Conservation (phyloP, 176 grass and related monocot species). For the Triticum timopheevii region DNA sequence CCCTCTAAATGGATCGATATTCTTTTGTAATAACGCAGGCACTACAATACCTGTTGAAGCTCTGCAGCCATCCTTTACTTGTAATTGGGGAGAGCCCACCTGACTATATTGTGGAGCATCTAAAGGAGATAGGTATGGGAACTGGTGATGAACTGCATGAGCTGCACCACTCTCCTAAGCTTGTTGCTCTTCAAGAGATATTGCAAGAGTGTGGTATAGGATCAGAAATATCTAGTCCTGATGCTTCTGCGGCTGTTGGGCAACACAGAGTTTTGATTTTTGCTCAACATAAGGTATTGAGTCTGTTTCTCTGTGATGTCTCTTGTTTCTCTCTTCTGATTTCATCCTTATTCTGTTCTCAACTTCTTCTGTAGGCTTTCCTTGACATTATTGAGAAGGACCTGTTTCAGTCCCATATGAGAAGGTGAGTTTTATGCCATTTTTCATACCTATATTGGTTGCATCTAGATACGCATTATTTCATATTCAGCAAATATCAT, state of each 20-base stretch:
- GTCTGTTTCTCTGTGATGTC: not conserved
- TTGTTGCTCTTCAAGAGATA: conserved; percentile 99
- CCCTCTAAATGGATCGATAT: conserved; percentile 13
- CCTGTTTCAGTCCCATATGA: conserved; percentile 89
- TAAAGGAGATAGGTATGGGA: conserved; percentile 63
- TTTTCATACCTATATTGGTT: not conserved
- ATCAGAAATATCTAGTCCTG: conserved; percentile 78
- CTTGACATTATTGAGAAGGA: conserved; percentile 97
- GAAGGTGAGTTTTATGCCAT: conserved; percentile 55
- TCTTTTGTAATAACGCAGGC: conserved; percentile 55
- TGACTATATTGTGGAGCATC: conserved; percentile 51
- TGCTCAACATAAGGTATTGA: conserved; percentile 90
- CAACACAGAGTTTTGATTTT: conserved; percentile 98
- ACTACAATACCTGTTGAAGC: conserved; percentile 86
- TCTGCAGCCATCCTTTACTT: conserved; percentile 94
- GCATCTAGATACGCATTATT: not conserved
- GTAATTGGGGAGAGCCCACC: conserved; percentile 68
- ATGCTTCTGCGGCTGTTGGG: conserved; percentile 53
- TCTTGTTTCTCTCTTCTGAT: not conserved
- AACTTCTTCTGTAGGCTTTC: conserved; percentile 67
- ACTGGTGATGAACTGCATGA: conserved; percentile 79
- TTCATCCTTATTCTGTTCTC: not conserved
- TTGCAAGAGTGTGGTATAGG: conserved; percentile 97
- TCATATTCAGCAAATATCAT: not conserved
- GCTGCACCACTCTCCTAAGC: conserved; percentile 87